Conservation (phyloP, 2,329 filamentous ascomycete species). For the Claviceps arundinis region DNA sequence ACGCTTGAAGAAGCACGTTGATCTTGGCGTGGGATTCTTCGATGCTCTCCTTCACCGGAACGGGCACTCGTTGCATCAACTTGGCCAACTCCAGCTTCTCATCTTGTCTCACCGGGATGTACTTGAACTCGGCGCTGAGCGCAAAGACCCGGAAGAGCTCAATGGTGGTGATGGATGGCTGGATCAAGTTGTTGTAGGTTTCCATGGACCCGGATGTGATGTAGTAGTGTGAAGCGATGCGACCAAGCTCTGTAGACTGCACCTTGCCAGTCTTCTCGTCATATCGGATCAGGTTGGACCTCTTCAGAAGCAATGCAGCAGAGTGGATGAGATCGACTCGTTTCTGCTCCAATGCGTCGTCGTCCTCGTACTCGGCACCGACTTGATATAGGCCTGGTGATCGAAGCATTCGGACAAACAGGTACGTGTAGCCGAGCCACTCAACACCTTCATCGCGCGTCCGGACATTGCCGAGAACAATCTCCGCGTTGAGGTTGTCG, state of each 20-base stretch:
- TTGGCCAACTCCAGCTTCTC: constrained; percentile 95
- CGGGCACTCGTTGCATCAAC: constrained; percentile 75
- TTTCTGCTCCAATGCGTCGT: constrained; percentile 85
- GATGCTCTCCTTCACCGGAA: constrained; percentile 94
- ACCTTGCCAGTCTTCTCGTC: constrained; percentile 85
- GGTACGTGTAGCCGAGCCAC: constrained; percentile 95
- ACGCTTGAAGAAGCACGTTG: constrained; percentile 92
- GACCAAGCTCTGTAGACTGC: constrained; percentile 83
- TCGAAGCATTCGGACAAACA: constrained; percentile 94
- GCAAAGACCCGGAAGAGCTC: constrained; percentile 96
- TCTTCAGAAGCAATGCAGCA: constrained; percentile 74
- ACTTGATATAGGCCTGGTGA: constrained; percentile 93
- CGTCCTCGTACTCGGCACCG: constrained; percentile 87
- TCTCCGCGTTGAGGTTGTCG: constrained; percentile 91
- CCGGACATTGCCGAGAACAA: constrained; percentile 87
- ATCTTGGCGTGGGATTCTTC: constrained; percentile 97
- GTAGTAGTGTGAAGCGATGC: constrained; percentile 96
- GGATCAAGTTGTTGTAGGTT: constrained; percentile 90
- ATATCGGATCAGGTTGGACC: constrained; percentile 82
- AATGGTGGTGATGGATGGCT: constrained; percentile 83
- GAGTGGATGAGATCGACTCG: constrained; percentile 96
- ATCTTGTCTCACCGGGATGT: constrained; percentile 92
- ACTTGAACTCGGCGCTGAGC: constrained; percentile 95
- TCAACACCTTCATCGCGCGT: constrained; percentile 94
- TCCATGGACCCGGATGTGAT: constrained; percentile 94